Evolutionary conservation across 192 early-diverging fungal species (phyloP), one percentile per base, ranked within the genome.

Genomic region (Backusella australiensis): DNA sequence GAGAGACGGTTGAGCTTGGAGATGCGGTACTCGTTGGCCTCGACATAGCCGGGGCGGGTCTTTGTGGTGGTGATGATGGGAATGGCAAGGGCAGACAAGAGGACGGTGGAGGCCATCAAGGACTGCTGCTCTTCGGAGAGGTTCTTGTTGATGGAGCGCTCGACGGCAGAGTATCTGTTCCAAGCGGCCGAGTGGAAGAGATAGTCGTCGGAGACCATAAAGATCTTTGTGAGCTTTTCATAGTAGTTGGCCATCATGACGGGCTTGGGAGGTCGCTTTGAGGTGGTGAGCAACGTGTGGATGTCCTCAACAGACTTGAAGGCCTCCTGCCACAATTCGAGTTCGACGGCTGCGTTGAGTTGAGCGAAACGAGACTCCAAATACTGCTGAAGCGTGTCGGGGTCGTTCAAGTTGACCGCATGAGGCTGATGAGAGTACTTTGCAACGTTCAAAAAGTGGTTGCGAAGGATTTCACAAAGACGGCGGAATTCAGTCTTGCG

Each of bases 271-370:
- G 94, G 90, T 74, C 95, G 92, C 89, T 98, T 97, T 74, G 90
- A 92, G 85, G 90, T 90, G 69, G 95, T 90, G 73, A 99, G 87
- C 72, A 99, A 86, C 77, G 93, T 92, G 88, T 97, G 93, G 70
- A 99, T 96, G 86, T 99, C 98, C 89, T 99, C 98, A 63, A 98
- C 90, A 39, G 95, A 95, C 74, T 93, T 89, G 90, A 95, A 99
- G 46, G 93, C 96, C 86, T 99, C 98, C 87, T 99, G 98, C 97
- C 97, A 99, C 78, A 98, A 88, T 85, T 99, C 97, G 82, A 99
- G 88, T 83, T 98, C 93, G 67, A 94, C 94, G 49, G 97, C 97
- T 46, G 92, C 96, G 75, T 98, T 95, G 15, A 99, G 85, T 86
- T 99, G 97, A 77, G 92, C 88, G 87, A 99, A 99, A 67, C 97